Evolutionary conservation across 352 stramenopile genomes (phyloP), one percentile per base, ranked within the genome.

Genomic region (Globisporangium recalcitrans): DNA sequence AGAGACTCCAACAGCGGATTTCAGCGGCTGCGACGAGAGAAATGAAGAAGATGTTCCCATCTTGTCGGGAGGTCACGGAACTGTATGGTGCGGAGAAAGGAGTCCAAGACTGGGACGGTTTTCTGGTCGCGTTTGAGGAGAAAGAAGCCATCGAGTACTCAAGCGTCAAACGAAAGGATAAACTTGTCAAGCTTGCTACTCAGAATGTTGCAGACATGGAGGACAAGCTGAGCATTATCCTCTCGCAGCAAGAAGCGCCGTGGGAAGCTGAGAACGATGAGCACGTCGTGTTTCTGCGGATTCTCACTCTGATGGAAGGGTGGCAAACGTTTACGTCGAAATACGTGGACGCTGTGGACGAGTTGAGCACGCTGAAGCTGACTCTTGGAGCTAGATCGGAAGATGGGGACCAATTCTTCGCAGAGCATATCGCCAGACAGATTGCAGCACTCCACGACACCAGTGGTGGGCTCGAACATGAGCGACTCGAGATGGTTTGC

Each of bases 1-100:
- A 64, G 9, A 62, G 54, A 51, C 51, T 60, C 55, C 65, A 44
- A 29, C 64, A 70, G 22, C 29, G 65, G 24, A 48, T 87, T 24
- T 90, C 81, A n/a, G 69, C 72, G 42, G 65, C 72, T 22, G 80
- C 78, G 0, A 90, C 80, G 1, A 86, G 77, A 52, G 81, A 88
- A 53, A 58, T 84, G 58, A 82, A 75, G 26, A 73, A 75, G 16
- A 71, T 75, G 4, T 57, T 88, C 1, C 77, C 75, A 13, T 63
- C 63, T 9, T 68, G 64, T 52, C 29, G 52, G 0, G 65, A 77
- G 29, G 63, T 77, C 27, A 60, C 72, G 6, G 64, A 59, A 21
- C 32, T 72, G 22, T 73, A 68, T 40, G 26, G 36, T 14, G 42
- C 36, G 21, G 52, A 49, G 19, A 60, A 52, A 31, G 36, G n/a